A percentile compares a stretch with the other conserved stretches of the same genome.
Evolutionary conservation across 176 grass and related monocot species (phyloP).

Genomic region (Rhynchospora tenuis): DNA sequence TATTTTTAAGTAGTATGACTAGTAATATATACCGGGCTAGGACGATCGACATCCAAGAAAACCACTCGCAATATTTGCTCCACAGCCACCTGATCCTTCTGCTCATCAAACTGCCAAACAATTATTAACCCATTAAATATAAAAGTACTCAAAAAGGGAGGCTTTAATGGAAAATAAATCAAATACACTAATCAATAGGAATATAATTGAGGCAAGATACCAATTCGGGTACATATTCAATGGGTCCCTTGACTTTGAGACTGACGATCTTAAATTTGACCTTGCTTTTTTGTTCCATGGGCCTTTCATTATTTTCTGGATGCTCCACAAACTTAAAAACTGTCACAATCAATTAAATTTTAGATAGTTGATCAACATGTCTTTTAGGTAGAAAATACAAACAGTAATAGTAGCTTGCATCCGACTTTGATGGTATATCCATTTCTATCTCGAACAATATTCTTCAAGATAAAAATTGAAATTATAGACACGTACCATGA

Average conservation of each 20-base stretch:
- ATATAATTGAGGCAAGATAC: conserved; percentile 23
- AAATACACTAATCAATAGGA: background rate
- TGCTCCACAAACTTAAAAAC: conserved; percentile 99
- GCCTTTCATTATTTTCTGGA: conserved; percentile 92
- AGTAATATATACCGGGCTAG: conserved; percentile 42
- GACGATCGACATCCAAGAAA: conserved; percentile 75
- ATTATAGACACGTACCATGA: background rate
- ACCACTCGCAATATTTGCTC: conserved; percentile 89
- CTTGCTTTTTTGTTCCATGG: conserved; percentile 85
- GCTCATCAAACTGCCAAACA: conserved; percentile 79
- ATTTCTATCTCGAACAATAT: background rate
- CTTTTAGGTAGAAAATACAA: background rate
- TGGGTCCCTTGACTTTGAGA: conserved; percentile 67
- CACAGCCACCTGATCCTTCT: conserved; percentile 74
- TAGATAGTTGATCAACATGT: background rate
- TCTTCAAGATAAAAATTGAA: background rate
- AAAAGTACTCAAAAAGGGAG: background rate
- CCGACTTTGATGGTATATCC: background rate
- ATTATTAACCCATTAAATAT: conserved; percentile 13
- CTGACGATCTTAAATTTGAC: conserved; percentile 98
- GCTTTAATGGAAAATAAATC: background rate
- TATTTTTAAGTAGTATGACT: background rate
- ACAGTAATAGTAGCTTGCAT: background rate
- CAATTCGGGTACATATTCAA: conserved; percentile 93
- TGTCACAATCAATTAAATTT: conserved; percentile 24